Evolutionary conservation across 1,284 basidiomycete genomes (phyloP), one percentile per base, ranked within the genome.

Genomic region (Porodaedalea pini): DNA sequence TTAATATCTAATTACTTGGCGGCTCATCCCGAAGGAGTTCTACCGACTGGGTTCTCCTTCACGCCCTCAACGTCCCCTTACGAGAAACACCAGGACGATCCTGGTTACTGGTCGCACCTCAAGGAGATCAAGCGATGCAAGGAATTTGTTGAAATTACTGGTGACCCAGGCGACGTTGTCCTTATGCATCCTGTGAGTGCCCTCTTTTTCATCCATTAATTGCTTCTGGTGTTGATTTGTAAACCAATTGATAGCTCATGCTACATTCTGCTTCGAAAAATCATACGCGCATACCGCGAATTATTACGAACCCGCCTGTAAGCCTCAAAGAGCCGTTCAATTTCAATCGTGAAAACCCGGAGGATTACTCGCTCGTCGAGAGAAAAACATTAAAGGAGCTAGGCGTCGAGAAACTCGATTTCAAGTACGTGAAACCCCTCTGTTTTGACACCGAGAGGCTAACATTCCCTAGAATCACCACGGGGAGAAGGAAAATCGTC

Each of bases 261-360:
- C 68, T 82, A 56, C 82, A 85, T 64, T 78, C 81, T 8, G 82
- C 83, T n/a, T 79, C 79, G 40, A 80, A 78, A 69, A 86, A 86
- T 66, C 72, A 78, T 60, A 67, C 77, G 34, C 77, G 82, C 19
- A 65, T 75, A 15, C 78, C 77, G 39, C 72, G 82, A 53, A 71
- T 85, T 56, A 85, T 85, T 65, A 83, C 81, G 40, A 85, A 85
- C 63, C 83, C 82, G 54, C 81, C 81, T 6, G 82, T 83, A 4
- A 67, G 73, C 43, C 70, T 84, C 43, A 73, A 71, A 54, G 71
- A 75, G 61, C 82, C 82, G 8, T 84, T 85, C 68, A 72, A 75
- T 43, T 81, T 84, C 62, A 66, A 74, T 52, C 72, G 78, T 50
- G 71, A 71, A 34, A 68, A 78, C 61, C 69, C 70, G 15, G 69